Evolutionary conservation across 768 basidiomycete genomes (phyloP), one percentile per base, ranked within the genome.

Genomic region (Boletus fagicola): DNA sequence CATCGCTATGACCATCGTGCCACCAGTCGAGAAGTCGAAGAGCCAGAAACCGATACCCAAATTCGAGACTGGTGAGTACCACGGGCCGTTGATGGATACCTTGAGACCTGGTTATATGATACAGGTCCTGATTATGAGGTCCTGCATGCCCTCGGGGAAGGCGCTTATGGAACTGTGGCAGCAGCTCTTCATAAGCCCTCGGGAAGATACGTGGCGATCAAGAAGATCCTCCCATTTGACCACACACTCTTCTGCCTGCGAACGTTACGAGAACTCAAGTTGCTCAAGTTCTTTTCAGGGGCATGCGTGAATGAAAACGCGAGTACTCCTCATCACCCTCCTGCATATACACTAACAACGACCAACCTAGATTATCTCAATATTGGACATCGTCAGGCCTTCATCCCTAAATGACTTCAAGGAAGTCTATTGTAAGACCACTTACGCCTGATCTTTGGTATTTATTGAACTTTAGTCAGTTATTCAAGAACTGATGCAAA

Each of bases 201-300:
- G 9, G 84, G 87, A 33, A 84, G 85, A 58, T 84, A 92, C 70
- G 93, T 98, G 16, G 95, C 94, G 43, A 95, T 96, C 76, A 98
- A 96, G 82, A 94, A 92, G 75, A 88, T 97, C 66, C 84, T 90
- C 42, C 94, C 94, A 10, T 96, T 97, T 72, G 94, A 96, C 67
- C 94, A 96, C 70, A 88, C 91, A 33, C 80, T 96, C 72, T 96
- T 94, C 77, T 92, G 90, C 65, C 76, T 96, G 68, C 82, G 89
- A 57, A 98, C 94, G 2, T 77, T 97, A 51, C 83, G 94, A 58
- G 95, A 97, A 76, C 80, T 97, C 71, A 96, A 97, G 76, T 78
- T 97, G 20, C 80, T 90, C 70, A 88, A 87, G 70, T 90, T 90
- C 77, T 89, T 91, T 74, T 88, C 87, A 6, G 87, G 88, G 63